Percentiles rank a stretch among this genome's conserved stretches.
Conservation (phyloP, 345 rosid genomes). For the Camelina laxa region DNA sequence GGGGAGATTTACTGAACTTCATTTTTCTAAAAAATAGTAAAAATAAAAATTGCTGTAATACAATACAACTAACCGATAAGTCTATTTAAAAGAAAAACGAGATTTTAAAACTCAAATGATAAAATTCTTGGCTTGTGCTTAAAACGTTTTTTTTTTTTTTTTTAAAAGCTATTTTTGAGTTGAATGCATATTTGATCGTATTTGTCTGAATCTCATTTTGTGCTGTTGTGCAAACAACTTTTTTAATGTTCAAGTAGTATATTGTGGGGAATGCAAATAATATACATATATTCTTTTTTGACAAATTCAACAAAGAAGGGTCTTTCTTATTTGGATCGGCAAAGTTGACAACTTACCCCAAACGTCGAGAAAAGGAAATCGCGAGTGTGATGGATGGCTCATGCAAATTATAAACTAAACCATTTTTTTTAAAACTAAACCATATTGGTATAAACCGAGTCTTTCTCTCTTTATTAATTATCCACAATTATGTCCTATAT, state of each 20-base stretch:
- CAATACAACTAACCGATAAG: too few relatives aligned
- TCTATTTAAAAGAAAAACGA: too few relatives aligned
- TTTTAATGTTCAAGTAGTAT: neutral
- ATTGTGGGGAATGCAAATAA: neutral
- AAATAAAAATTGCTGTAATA: too few relatives aligned
- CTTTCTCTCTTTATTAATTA: neutral
- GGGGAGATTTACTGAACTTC: too few relatives aligned
- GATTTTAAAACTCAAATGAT: too few relatives aligned
- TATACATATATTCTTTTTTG: neutral
- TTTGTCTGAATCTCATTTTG: too few relatives aligned
- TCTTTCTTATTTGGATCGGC: neutral
- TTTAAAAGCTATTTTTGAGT: too few relatives aligned
- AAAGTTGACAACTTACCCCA: constrained; percentile 11
- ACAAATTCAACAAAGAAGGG: constrained; percentile 26
- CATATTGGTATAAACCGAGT: too few relatives aligned
- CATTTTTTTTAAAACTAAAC: too few relatives aligned
- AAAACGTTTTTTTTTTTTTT: too few relatives aligned
- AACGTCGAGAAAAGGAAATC: constrained; percentile 26
- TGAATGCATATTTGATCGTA: too few relatives aligned
- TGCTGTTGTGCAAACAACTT: neutral
- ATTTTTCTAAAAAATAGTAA: too few relatives aligned
- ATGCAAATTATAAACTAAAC: neutral
- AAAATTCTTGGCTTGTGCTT: neutral
- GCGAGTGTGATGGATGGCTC: constrained; percentile 13
- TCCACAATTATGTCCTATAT: neutral